Percentiles rank a stretch among this genome's conserved stretches.
Conservation (phyloP, 805 yeast genomes). For the Jamesozyma piceae region DNA sequence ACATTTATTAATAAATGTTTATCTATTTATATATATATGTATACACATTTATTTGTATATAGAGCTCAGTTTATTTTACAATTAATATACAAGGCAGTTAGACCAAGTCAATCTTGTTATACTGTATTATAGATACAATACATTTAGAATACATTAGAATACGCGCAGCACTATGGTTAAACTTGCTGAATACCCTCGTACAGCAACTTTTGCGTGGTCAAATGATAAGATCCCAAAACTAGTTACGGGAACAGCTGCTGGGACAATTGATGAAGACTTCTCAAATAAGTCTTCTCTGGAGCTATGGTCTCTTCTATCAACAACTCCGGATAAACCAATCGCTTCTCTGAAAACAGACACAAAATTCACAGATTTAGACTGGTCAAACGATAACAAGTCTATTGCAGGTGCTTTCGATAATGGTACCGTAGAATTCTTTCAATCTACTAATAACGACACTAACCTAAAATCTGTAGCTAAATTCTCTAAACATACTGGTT, state of each 20-base stretch:
- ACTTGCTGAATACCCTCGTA: constrained; percentile 69
- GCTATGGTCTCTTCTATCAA: constrained; percentile 59
- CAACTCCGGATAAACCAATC: constrained; percentile 33
- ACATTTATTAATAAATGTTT: too few relatives aligned
- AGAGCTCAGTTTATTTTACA: too few relatives aligned
- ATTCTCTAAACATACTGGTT: constrained; percentile 54
- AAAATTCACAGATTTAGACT: constrained; percentile 71
- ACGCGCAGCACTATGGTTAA: too few relatives aligned
- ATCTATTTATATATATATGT: too few relatives aligned
- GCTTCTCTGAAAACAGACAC: constrained; percentile 41
- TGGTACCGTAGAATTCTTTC: constrained; percentile 64
- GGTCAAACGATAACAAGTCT: constrained; percentile 58
- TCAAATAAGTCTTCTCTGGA: constrained; percentile 71
- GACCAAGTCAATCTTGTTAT: too few relatives aligned
- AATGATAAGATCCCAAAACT: constrained; percentile 60
- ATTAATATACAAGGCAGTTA: too few relatives aligned
- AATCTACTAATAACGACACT: constrained; percentile 36
- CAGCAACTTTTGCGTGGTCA: constrained; percentile 97
- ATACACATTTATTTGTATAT: too few relatives aligned
- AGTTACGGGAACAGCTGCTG: constrained; percentile 92
- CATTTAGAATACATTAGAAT: too few relatives aligned
- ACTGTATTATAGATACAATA: too few relatives aligned
- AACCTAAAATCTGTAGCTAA: constrained; percentile 44
- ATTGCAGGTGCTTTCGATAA: constrained; percentile 89
- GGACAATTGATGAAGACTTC: constrained; percentile 85